A percentile compares a stretch with the other conserved stretches of the same genome.
These are phyloP conservation scores for Helicocarpus griseus DNA, from an alignment of 2,329 filamentous ascomycete species.

Conservation along the genomic window DNA sequence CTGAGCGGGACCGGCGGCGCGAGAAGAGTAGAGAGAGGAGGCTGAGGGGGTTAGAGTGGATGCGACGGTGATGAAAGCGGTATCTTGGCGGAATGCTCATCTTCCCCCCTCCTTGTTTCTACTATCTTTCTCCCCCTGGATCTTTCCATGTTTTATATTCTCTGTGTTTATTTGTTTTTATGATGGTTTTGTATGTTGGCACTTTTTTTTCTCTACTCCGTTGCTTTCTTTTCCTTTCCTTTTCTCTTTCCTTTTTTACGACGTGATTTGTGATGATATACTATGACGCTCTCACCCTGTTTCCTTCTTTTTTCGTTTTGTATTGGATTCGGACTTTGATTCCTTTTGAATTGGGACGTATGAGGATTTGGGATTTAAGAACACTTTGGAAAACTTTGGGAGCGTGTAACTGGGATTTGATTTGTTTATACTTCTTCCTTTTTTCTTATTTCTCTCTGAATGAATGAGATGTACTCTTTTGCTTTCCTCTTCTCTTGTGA, in stretches of 20 bases:
- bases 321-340: constrained; percentile 1
- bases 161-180: no score
- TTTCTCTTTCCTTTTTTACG: not conserved
- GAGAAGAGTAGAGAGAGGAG: constrained; percentile 7
- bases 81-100: no score
- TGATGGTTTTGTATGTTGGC: not conserved
- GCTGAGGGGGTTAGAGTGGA: constrained; percentile 12
- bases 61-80: constrained; percentile 6
- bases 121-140: no score
- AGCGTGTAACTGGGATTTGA: no score
- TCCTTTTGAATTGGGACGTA: not conserved
- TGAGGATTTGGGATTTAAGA: no score
- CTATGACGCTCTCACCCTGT: not conserved
- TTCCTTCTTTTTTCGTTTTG: not conserved
- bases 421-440: no score
- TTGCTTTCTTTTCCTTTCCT: not conserved
- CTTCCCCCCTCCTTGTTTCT: no score
- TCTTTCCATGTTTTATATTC: no score
- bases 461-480: no score
- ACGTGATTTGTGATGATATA: constrained; percentile 5
- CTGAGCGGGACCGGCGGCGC: constrained; percentile 6
- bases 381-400: no score
- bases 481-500: no score
- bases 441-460: no score
- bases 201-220: not conserved